Evolutionary conservation across 2,329 filamentous ascomycete genomes (phyloP), one percentile per base, ranked within the genome.

Genomic region (Nemania abortiva): DNA sequence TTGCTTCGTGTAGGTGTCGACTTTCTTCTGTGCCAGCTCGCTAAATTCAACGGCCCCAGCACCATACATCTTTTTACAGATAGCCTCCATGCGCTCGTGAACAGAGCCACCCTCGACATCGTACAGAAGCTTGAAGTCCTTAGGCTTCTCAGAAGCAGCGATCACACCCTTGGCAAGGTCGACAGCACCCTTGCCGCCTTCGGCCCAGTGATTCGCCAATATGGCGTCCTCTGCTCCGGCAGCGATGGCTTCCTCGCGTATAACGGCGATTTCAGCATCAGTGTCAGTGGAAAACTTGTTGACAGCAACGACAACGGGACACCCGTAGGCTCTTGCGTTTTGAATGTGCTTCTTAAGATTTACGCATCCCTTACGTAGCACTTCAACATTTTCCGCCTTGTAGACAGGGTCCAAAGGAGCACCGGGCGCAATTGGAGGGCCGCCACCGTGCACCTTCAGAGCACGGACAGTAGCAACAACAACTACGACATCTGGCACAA

Each of bases 221-320:
- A 99, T 93, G 61, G 96, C 96, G 78, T 98, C 95, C 79, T 97
- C 93, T 18, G 96, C 96, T 66, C 96, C 96, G 4, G 96, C 96
- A 56, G 94, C 90, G 71, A 98, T 89, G 54, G 96, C 91, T 80
- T 98, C 95, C 80, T 98, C 94, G 66, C 92, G 91, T 74, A 99
- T 90, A 70, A 96, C 92, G 45, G 91, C 89, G 70, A 98, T 91
- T 80, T 99, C 96, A 63, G 95, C 95, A 15, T 95, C 91, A 1
- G 95, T 98, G 79, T 99, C 96, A 6, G 94, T 97, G 70, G 92
- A 88, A 81, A 99, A 98, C 81, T 92, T 94, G 87, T 99, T 99
- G 86, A 99, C 96, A 61, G 95, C 96, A 15, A 99, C 95, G 18
- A 99, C 92, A 6, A 99, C 95, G 6, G 96, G 95, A 22, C 98